Evolutionary conservation across 2,329 filamentous ascomycete genomes (phyloP), one percentile per base, ranked within the genome.

Genomic region (Talaromyces verruculosus): DNA sequence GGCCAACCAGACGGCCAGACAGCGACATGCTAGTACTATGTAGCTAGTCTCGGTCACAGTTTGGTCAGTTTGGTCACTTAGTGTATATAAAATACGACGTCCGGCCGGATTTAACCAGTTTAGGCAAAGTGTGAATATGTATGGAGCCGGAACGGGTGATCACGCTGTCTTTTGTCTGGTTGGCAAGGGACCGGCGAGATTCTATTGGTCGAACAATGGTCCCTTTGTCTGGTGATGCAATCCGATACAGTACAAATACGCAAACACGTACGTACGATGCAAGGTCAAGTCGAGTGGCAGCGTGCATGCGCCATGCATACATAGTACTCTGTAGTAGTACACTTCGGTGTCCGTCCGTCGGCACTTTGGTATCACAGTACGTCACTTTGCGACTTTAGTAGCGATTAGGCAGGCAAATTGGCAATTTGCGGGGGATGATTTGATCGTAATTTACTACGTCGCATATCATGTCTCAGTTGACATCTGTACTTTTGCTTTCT

Each of bases 91-190:
- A 39, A 57, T 57, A 57, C 53, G 33, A 39, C n/a, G n/a, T 57
- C n/a, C n/a, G 53, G 51, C 4, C 10, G 1, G 33, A 15, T 2
- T 33, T 25, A 57, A 13, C 53, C 8, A 19, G 13, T 37, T 22
- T 5, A 22, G 53, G 53, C 53, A 22, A 37, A 37, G 53, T 15
- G 33, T 15, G 1, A 7, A 13, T 6, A 55, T 37, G 30, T 37
- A 37, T 37, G 33, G 33, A 57, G 10, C 53, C 53, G 33, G 30
- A 57, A 57, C 53, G 53, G 53, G 53, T 39, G 53, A 37, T 55
- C 51, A 35, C 30, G 51, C 51, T 37, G 47, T 17, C 47, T 15
- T 35, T 57, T 57, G 30, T 57, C 19, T 57, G 53, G 17, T 37
- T 57, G 11, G 51, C 51, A 55, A 55, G 51, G 53, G 53, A 37